A percentile compares a stretch with the other conserved stretches of the same genome.
These are phyloP conservation scores for Poteriospumella lacustris DNA, from an alignment of 108 stramenopile genomes.

Conservation along the genomic window DNA sequence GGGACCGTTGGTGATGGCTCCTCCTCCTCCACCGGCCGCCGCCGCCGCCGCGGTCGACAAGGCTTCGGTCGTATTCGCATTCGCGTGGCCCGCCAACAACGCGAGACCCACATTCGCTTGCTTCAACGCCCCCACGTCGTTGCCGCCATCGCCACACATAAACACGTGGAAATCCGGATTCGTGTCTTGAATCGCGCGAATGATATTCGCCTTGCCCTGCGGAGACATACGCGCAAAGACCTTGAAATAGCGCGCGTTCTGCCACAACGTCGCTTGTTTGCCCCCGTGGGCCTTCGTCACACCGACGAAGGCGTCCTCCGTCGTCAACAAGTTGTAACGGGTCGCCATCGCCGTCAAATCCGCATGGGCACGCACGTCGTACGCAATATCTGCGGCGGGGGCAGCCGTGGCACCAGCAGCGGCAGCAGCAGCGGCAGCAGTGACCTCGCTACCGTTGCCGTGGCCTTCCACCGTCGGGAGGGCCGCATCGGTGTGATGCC, in stretches of 20 bases:
- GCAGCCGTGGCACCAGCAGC: too few species aligned
- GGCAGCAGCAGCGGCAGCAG: too few species aligned
- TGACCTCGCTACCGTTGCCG: neutral
- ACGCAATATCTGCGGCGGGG: too few species aligned
- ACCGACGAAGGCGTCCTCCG: conserved; percentile 24
- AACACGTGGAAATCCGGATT: conserved; percentile 66
- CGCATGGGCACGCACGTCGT: too few species aligned
- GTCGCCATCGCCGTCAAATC: neutral
- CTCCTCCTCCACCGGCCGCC: neutral
- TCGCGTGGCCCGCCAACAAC: neutral
- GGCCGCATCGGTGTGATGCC: neutral
- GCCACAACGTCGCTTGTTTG: neutral
- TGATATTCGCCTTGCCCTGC: conserved; percentile 88
- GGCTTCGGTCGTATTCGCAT: conserved; percentile 11
- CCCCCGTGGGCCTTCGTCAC: conserved; percentile 3
- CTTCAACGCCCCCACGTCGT: conserved; percentile 86
- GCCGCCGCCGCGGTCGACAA: neutral
- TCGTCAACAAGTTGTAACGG: conserved; percentile 23
- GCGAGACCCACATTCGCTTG: conserved; percentile 36
- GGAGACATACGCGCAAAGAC: conserved; percentile 94
- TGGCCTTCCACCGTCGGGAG: too few species aligned
- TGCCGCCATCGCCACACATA: conserved; percentile 97
- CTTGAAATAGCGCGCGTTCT: neutral
- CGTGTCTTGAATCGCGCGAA: conserved; percentile 71
- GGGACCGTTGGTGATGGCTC: neutral